Evolutionary conservation across 768 basidiomycete species (phyloP).

Genomic region (Sutorius australiensis): DNA sequence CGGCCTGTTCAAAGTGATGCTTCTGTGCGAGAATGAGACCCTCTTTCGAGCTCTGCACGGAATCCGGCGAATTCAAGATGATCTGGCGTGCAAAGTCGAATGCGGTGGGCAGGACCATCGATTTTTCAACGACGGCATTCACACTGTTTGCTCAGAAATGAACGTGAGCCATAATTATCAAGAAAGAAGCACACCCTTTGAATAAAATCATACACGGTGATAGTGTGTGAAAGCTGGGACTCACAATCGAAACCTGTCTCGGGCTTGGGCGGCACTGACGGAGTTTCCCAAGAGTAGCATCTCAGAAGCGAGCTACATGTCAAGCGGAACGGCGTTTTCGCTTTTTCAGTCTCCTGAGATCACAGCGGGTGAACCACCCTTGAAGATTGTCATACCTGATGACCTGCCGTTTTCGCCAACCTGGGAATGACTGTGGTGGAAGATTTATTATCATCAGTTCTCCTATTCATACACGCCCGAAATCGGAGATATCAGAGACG

Average conservation of each 20-base stretch:
- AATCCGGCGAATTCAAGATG: slow-evolving; percentile 67
- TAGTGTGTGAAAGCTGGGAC: slow-evolving; percentile 28
- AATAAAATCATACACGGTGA: slow-evolving; percentile 10
- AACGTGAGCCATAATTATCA: slow-evolving; percentile 14
- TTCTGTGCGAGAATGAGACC: slow-evolving; percentile 56
- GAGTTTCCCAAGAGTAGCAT: slow-evolving; percentile 69
- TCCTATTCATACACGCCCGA: slow-evolving; percentile 1
- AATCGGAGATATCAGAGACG: not conserved
- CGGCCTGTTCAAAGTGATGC: slow-evolving; percentile 49
- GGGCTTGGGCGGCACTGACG: slow-evolving; percentile 65
- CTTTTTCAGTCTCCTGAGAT: slow-evolving; percentile 17
- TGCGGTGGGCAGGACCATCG: slow-evolving; percentile 55
- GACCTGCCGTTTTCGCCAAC: slow-evolving; percentile 60
- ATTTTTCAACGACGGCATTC: slow-evolving; percentile 60
- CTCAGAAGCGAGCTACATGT: slow-evolving; percentile 64
- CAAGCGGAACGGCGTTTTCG: not conserved
- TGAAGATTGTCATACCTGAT: slow-evolving; percentile 54
- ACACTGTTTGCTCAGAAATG: slow-evolving; percentile 43
- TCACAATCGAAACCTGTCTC: slow-evolving; percentile 72
- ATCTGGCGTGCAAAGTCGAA: slow-evolving; percentile 59
- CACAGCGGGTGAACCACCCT: slow-evolving; percentile 4
- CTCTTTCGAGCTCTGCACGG: slow-evolving; percentile 74
- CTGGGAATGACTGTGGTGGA: slow-evolving; percentile 58
- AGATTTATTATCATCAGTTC: slow-evolving; percentile 11
- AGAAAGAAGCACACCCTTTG: slow-evolving; percentile 4